Conservation (phyloP, 2,329 filamentous ascomycete species). For the Corynespora cassiicola region DNA sequence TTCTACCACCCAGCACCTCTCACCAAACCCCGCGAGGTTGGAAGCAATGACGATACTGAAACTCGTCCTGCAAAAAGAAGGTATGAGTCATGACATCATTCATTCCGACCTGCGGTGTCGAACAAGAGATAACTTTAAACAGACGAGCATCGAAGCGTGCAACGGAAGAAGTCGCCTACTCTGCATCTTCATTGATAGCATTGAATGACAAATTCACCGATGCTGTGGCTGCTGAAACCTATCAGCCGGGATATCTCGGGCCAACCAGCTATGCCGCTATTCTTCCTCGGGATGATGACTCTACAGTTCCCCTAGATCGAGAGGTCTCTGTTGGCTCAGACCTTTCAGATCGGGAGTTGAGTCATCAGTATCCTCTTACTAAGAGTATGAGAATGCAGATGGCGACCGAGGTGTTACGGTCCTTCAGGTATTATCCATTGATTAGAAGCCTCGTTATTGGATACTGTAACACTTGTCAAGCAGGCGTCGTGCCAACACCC, state of each 20-base stretch:
- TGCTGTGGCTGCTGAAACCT: conserved; percentile 38
- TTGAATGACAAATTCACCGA: conserved; percentile 34
- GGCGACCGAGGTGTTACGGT: conserved; percentile 31
- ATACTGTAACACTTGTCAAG: conserved; percentile 35
- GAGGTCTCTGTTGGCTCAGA: conserved; percentile 33
- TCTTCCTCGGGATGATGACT: conserved; percentile 33
- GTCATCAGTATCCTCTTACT: conserved; percentile 36
- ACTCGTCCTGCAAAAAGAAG: conserved; percentile 32
- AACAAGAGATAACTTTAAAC: conserved; percentile 6
- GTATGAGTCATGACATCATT: conserved; percentile 16
- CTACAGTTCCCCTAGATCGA: conserved; percentile 18
- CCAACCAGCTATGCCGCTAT: conserved; percentile 40
- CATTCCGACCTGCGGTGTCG: neutral
- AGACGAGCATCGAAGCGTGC: conserved; percentile 27
- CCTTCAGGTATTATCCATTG: conserved; percentile 30
- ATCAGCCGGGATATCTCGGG: conserved; percentile 40
- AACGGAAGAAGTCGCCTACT: conserved; percentile 10
- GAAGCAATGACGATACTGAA: conserved; percentile 19
- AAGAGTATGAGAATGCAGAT: conserved; percentile 39
- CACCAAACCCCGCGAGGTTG: conserved; percentile 31
- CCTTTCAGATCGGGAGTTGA: conserved; percentile 31
- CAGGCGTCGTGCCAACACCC: conserved; percentile 43
- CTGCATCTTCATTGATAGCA: conserved; percentile 18
- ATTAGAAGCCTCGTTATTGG: conserved; percentile 32
- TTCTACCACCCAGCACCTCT: conserved; percentile 45